Base-by-base conservation (phyloP, 768 basidiomycete genomes). In the Phaeotremella skinneri region DNA sequence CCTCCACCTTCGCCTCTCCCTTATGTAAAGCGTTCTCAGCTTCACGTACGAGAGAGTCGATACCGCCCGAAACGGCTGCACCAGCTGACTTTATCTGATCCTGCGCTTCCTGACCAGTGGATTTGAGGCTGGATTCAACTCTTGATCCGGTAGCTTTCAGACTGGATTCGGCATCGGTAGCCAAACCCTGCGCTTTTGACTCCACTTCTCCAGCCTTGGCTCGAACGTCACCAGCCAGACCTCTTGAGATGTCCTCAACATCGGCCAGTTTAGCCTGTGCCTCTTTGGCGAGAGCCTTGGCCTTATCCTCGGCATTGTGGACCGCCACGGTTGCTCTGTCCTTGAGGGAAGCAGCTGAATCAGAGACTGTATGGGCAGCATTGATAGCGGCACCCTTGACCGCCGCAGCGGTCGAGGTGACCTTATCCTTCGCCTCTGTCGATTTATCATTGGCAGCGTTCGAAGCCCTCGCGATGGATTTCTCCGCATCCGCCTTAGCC, bases 11-110 rank as follows among this genome's bases (percentile, higher is more conserved):
- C 9, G 75, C 62, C 17, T 74, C 72, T 11, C 67, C 59, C 32
- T 56, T 55, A 20, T 42, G 41, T 49, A 91, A 76, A 0, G 87
- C 89, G 16, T 81, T 84, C 75, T 94, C 89, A 0, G 88, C 89
- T 68, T 86, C 82, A 39, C 78, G 78, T 2, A 88, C 82, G 29
- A 91, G 83, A 4, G 86, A 85, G 43, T 83, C 81, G 2, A 89
- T 77, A 51, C 86, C 89, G 21, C 84, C 84, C 1, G 83, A 82
- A 52, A 68, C 56, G 26, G 59, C 56, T 13, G 51, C 30, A 0
- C 66, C 64, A 4, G 59, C 67, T 21, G 61, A 39, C 39, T 52
- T 32, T 17, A 70, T 65, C 62, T 64, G 65, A n/a, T 59, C 64
- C 49, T 68, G 68, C 30, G 65, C 67, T 21, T 67, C 67, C 51